A percentile compares a stretch with the other conserved stretches of the same genome.
phyloP scores from a whole-genome alignment of 176 grass and related monocot species.

The Elaeis guineensis region DNA sequence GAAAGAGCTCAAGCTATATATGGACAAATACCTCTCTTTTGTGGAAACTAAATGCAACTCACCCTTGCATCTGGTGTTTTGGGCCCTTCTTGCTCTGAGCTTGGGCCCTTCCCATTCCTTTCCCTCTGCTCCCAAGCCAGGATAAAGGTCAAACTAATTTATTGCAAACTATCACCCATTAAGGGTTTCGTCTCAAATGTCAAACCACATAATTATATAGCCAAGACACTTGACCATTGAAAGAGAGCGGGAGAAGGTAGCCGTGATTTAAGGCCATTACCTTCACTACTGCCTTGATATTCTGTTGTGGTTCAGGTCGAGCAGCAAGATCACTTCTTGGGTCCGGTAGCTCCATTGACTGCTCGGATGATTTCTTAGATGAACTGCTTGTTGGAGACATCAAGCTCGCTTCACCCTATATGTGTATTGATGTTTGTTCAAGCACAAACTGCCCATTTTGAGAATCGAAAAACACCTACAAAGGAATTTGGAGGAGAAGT shows the following conservation, averaged over 20 bases:
- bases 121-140: conserved; percentile 36
- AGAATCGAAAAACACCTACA: too few relatives aligned
- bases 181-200: too few relatives aligned
- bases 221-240: neutral
- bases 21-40: too few relatives aligned
- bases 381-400: conserved; percentile 53
- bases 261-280: conserved; percentile 13
- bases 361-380: conserved; percentile 39
- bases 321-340: conserved; percentile 33
- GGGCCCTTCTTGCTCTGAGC: conserved; percentile 47
- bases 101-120: conserved; percentile 48
- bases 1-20: too few relatives aligned
- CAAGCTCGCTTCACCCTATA: conserved; percentile 56
- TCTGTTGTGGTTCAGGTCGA: conserved; percentile 14
- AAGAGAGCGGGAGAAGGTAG: neutral
- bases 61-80: conserved; percentile 69
- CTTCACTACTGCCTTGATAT: conserved; percentile 58
- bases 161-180: too few relatives aligned
- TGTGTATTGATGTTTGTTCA: too few relatives aligned
- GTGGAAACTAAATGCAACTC: conserved; percentile 2
- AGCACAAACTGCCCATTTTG: too few relatives aligned
- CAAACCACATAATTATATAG: too few relatives aligned
- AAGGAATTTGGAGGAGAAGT: too few relatives aligned
- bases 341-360: conserved; percentile 52
- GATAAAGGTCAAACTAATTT: too few relatives aligned